phyloP scores from a whole-genome alignment of 805 yeast species.

The Candida incommunis region DNA sequence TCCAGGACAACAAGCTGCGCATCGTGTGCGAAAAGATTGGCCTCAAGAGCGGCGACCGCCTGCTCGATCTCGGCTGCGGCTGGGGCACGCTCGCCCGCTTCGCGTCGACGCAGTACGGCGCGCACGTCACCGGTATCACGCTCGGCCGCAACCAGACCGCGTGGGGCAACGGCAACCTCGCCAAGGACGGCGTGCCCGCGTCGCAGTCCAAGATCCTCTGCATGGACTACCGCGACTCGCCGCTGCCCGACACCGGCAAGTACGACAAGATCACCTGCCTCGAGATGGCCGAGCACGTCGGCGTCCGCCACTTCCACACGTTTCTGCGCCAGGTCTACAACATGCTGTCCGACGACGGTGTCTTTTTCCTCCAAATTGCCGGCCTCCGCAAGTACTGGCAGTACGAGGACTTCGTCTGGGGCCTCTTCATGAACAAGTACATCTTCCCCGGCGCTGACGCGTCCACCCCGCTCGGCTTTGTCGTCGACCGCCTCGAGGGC shows the following conservation, averaged over 20 bases:
- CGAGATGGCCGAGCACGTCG: constrained; percentile 96
- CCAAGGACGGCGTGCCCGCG: constrained; percentile 49
- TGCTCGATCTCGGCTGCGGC: constrained; percentile 86
- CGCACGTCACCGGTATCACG: constrained; percentile 78
- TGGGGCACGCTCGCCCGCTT: constrained; percentile 89
- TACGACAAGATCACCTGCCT: constrained; percentile 82
- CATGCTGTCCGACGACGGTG: constrained; percentile 83
- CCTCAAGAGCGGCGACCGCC: constrained; percentile 53
- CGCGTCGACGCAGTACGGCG: constrained; percentile 73
- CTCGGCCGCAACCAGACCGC: constrained; percentile 82
- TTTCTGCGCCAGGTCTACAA: constrained; percentile 72
- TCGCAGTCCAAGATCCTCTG: constrained; percentile 70
- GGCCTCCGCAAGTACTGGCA: constrained; percentile 90
- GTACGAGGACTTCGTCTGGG: constrained; percentile 89
- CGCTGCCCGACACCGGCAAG: constrained; percentile 42
- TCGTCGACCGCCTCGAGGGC: constrained; percentile 59
- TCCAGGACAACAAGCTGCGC: constrained; percentile 84
- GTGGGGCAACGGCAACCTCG: constrained; percentile 66
- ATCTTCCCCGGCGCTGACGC: constrained; percentile 98
- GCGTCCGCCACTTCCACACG: constrained; percentile 65
- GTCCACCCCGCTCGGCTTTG: constrained; percentile 82
- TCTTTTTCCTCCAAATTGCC: constrained; percentile 76
- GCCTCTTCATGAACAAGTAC: constrained; percentile 89
- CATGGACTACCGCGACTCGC: constrained; percentile 84
- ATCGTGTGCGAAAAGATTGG: constrained; percentile 78